Evolutionary conservation across 305 asterid species (phyloP), one percentile per base, ranked within the genome.

Genomic region (Caryopteris hybrid): DNA sequence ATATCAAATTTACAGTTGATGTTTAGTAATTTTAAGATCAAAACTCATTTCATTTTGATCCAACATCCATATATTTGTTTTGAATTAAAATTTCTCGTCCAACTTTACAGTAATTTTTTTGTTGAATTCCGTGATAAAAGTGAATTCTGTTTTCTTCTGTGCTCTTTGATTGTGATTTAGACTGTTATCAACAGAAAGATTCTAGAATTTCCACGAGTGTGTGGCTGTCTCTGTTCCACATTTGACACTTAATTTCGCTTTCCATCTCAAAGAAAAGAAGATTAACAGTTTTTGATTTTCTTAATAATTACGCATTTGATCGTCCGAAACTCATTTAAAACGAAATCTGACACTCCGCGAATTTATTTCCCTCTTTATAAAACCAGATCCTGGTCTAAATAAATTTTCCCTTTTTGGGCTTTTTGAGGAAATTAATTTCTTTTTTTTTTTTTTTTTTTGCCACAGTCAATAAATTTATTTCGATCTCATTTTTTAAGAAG

Each of bases 221-320:
- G 42, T 75, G 79, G 53, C 41, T 47, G 58, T 75, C 79, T 45
- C 41, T 17, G n/a, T 36, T 68, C 74, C 71, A 68, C 74, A 55
- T 8, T 34, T 27, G 61, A 54, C 33, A 20, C 57, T 36, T 51
- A 66, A 68, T 68, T 68, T 68, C 70, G 43, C 66, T 34, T 38
- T 68, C 66, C 68, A 45, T 43, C 34, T 22, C 53, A 33, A 34
- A 11, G 9, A 16, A 54, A 27, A 73, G 31, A 42, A 50, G 34
- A 51, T 36, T 38, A 51, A 41, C 31, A 47, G 20, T 14, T 1
- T 20, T 59, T 48, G 48, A 51, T 34, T 42, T 13, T 36, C 57
- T 18, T 61, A 25, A 4, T 57, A 45, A 11, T 27, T 34, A 71
- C 36, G 46, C 52, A 29, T 8, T 54, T 45, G 66, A 10, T 55